These are phyloP conservation scores for Hypoxylon perforatum DNA, from an alignment of 495 filamentous ascomycete species.

Conservation along the genomic window DNA sequence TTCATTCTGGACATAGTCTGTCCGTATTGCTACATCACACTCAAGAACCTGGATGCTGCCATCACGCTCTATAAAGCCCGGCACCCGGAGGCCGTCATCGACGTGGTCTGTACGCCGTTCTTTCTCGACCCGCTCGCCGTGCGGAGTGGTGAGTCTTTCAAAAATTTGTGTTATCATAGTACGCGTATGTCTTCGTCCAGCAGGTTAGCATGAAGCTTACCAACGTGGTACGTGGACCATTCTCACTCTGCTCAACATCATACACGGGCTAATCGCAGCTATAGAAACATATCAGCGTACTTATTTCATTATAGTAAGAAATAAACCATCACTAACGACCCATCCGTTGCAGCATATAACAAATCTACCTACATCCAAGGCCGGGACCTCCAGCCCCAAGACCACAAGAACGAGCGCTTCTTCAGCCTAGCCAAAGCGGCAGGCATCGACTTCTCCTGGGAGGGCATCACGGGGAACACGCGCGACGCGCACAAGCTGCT, in stretches of 20 bases:
- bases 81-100: conserved; percentile 71
- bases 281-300: too few relatives aligned
- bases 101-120: conserved; percentile 77
- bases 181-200: not conserved
- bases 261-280: too few relatives aligned
- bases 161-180: not conserved
- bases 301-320: too few relatives aligned
- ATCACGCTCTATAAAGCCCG: conserved; percentile 68
- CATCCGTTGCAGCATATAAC: conserved; percentile 30
- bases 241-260: not conserved
- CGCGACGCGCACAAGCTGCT: conserved; percentile 81
- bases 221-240: not conserved
- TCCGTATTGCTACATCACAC: conserved; percentile 87
- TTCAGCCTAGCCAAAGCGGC: conserved; percentile 61
- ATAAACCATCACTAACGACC: not conserved
- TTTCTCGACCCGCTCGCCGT: conserved; percentile 74
- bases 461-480: conserved; percentile 78
- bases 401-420: conserved; percentile 45
- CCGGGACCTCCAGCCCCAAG: not conserved
- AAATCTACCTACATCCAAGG: conserved; percentile 26
- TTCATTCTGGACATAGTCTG: conserved; percentile 84
- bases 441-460: conserved; percentile 76
- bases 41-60: conserved; percentile 73
- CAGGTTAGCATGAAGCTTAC: not conserved
- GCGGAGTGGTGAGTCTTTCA: conserved; percentile 34